A percentile compares a stretch with the other conserved stretches of the same genome.
phyloP scores from a whole-genome alignment of 2,329 filamentous ascomycete species.

The Claviceps arundinis region DNA sequence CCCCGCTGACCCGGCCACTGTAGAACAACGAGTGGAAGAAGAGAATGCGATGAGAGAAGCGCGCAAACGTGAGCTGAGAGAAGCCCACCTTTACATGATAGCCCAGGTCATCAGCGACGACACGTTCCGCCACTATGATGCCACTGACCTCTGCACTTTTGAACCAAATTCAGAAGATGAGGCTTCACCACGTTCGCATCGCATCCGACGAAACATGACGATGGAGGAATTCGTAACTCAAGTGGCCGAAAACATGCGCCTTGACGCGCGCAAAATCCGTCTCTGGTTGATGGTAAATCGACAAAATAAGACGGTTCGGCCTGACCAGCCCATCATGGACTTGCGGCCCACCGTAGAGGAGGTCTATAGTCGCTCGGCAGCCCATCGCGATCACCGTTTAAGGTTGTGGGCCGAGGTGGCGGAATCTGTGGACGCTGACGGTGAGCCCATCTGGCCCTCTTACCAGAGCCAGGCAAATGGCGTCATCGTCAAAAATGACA shows the following conservation, averaged over 20 bases:
- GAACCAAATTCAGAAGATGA: conserved; percentile 53
- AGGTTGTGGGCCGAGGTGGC: conserved; percentile 79
- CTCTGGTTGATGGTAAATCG: conserved; percentile 98
- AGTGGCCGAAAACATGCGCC: conserved; percentile 55
- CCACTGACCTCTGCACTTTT: conserved; percentile 67
- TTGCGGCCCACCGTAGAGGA: conserved; percentile 67
- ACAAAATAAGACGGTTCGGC: conserved; percentile 90
- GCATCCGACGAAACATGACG: conserved; percentile 60
- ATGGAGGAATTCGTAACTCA: conserved; percentile 60
- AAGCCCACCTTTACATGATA: conserved; percentile 84
- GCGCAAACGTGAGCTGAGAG: conserved; percentile 75
- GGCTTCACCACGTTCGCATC: conserved; percentile 58
- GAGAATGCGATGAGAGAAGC: conserved; percentile 66
- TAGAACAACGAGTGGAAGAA: conserved; percentile 64
- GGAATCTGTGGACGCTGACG: conserved; percentile 51
- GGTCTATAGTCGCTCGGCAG: conserved; percentile 34
- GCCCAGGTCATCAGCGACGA: conserved; percentile 70
- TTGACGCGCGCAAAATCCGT: conserved; percentile 58
- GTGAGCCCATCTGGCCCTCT: conserved; percentile 59
- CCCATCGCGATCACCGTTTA: conserved; percentile 57
- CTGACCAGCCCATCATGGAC: conserved; percentile 76
- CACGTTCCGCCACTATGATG: conserved; percentile 68
- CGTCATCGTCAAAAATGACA: conserved; percentile 44
- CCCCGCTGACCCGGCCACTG: conserved; percentile 7
- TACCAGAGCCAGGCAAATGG: conserved; percentile 44